phyloP scores from a whole-genome alignment of 108 stramenopile genomes.

The Cyclotella choctawhatcheeana region DNA sequence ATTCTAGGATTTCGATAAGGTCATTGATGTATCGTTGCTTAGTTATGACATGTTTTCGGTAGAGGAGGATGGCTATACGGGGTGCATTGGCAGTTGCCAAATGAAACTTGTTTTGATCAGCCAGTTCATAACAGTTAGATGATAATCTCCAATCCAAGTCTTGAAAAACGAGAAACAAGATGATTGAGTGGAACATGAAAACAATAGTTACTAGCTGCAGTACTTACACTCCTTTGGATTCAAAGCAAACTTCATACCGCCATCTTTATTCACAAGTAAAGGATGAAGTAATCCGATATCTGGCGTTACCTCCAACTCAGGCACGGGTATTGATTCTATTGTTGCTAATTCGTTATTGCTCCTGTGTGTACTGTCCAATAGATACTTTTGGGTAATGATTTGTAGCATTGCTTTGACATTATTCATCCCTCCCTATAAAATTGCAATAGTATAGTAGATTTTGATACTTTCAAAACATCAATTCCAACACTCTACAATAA shows the following conservation, averaged over 20 bases:
- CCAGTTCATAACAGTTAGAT: constrained; percentile 25
- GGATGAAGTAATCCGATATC: constrained; percentile 85
- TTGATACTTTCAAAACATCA: background rate
- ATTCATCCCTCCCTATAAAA: constrained; percentile 48
- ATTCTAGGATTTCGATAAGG: constrained; percentile 71
- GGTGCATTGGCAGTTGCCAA: constrained; percentile 64
- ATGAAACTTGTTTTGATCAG: constrained; percentile 34
- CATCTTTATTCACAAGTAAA: constrained; percentile 19
- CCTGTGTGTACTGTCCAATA: background rate
- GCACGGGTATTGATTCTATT: constrained; percentile 46
- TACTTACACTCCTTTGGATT: constrained; percentile 29
- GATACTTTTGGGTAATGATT: constrained; percentile 39
- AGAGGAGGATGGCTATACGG: constrained; percentile 76
- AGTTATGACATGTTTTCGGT: constrained; percentile 89
- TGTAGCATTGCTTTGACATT: constrained; percentile 72
- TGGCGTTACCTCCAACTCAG: constrained; percentile 70
- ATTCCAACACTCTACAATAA: background rate
- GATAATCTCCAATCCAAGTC: constrained; percentile 78
- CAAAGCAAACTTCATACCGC: constrained; percentile 7
- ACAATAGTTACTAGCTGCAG: constrained; percentile 12
- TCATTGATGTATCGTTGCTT: constrained; percentile 77
- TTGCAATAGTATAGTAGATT: background rate
- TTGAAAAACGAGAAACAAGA: background rate
- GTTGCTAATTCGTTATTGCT: background rate
- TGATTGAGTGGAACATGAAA: background rate